Conservation (phyloP, 2,329 filamentous ascomycete species). For the Colletotrichum endophyticum region DNA sequence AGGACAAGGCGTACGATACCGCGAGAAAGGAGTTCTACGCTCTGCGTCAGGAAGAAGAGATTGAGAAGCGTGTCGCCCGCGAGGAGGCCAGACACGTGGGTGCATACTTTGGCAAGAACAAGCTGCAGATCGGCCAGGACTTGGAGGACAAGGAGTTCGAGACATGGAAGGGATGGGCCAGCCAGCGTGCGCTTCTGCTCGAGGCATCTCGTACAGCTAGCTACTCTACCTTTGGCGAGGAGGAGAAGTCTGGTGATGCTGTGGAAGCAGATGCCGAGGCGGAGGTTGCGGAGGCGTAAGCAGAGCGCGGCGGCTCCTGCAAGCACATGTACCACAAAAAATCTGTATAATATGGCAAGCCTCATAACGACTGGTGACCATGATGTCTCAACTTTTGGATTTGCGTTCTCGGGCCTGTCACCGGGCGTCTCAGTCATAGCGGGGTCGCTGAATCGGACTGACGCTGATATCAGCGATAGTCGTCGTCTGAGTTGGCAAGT, state of each 20-base stretch:
- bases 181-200: conserved; percentile 46
- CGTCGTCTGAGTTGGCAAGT: background rate
- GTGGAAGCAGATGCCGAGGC: conserved; percentile 27
- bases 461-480: background rate
- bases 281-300: conserved; percentile 7
- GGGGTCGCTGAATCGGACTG: background rate
- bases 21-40: conserved; percentile 91
- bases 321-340: conserved; percentile 13
- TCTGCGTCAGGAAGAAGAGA: conserved; percentile 80
- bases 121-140: conserved; percentile 77
- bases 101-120: conserved; percentile 83
- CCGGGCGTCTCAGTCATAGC: background rate
- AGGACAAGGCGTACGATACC: conserved; percentile 79
- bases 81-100: conserved; percentile 89
- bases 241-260: conserved; percentile 28
- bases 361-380: background rate
- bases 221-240: conserved; percentile 47
- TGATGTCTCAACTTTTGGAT: background rate
- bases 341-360: conserved; percentile 22
- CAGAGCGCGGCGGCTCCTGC: background rate
- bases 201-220: conserved; percentile 45
- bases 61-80: conserved; percentile 79
- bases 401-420: background rate
- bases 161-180: conserved; percentile 84
- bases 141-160: conserved; percentile 84